A percentile compares a stretch with the other conserved stretches of the same genome.
Evolutionary conservation across 192 early-diverging fungal species (phyloP).

Genomic region (Coemansia aciculifera): DNA sequence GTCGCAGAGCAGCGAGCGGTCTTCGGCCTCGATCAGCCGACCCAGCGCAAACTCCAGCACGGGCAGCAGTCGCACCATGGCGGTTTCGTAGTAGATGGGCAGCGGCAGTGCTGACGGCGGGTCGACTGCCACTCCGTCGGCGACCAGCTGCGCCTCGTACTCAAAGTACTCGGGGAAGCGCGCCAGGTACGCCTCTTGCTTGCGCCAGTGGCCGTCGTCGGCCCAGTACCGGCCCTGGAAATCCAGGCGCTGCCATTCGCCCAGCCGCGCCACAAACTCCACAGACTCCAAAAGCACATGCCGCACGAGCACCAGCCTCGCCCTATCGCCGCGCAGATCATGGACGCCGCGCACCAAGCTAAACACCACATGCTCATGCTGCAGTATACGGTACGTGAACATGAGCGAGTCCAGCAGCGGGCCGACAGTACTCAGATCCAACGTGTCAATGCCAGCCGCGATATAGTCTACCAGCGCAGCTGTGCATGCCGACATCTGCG

Average conservation of each 20-base stretch:
- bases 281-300: conserved; percentile 59
- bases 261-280: conserved; percentile 56
- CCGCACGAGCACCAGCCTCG: conserved; percentile 55
- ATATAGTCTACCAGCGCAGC: conserved; percentile 69
- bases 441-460: conserved; percentile 22
- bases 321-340: conserved; percentile 54
- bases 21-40: conserved; percentile 66
- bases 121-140: conserved; percentile 46
- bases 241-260: conserved; percentile 64
- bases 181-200: conserved; percentile 62
- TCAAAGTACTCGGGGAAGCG: conserved; percentile 74
- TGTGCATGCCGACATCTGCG: conserved; percentile 70
- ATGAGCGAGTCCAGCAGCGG: conserved; percentile 65
- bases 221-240: conserved; percentile 71
- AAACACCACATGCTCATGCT: conserved; percentile 69
- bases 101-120: conserved; percentile 62
- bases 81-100: conserved; percentile 72
- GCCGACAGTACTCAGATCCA: neutral
- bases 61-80: conserved; percentile 65
- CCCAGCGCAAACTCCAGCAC: conserved; percentile 67
- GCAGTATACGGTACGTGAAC: conserved; percentile 69
- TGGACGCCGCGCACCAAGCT: conserved; percentile 66
- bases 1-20: conserved; percentile 59
- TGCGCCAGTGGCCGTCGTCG: conserved; percentile 67
- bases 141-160: conserved; percentile 66